Conservation (phyloP, 306 rosid species). For the Trifolium subterraneum region DNA sequence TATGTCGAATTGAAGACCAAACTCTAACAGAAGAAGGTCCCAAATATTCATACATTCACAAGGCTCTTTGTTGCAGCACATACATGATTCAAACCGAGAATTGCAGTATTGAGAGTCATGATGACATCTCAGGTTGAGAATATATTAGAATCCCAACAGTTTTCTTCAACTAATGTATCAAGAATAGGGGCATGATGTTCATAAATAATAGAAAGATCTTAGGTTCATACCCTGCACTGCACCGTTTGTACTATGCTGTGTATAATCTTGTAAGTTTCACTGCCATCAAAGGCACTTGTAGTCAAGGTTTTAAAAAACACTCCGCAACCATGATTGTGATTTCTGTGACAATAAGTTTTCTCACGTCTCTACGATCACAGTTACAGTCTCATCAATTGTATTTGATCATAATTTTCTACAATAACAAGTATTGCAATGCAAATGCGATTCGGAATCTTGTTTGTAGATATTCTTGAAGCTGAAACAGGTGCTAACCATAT, state of each 20-base stretch:
- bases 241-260: conserved; percentile 24
- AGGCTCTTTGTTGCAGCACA: conserved; percentile 27
- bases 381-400: neutral
- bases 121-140: neutral
- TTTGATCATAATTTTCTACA: neutral
- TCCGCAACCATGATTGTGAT: neutral
- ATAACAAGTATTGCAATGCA: neutral
- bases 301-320: neutral
- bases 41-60: conserved; percentile 4
- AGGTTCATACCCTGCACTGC: neutral
- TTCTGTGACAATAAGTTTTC: neutral
- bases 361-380: neutral
- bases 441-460: neutral
- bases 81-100: conserved; percentile 13
- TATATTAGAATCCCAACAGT: conserved; percentile 22
- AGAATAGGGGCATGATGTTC: conserved; percentile 18
- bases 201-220: conserved; percentile 7
- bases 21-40: conserved; percentile 11
- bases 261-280: conserved; percentile 26
- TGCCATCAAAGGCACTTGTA: conserved; percentile 20
- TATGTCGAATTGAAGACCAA: conserved; percentile 32
- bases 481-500: conserved; percentile 18
- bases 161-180: conserved; percentile 29
- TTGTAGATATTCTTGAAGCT: conserved; percentile 22
- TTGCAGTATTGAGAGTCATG: conserved; percentile 4